Conservation (phyloP, 495 filamentous ascomycete genomes). For the Podospora comata region DNA sequence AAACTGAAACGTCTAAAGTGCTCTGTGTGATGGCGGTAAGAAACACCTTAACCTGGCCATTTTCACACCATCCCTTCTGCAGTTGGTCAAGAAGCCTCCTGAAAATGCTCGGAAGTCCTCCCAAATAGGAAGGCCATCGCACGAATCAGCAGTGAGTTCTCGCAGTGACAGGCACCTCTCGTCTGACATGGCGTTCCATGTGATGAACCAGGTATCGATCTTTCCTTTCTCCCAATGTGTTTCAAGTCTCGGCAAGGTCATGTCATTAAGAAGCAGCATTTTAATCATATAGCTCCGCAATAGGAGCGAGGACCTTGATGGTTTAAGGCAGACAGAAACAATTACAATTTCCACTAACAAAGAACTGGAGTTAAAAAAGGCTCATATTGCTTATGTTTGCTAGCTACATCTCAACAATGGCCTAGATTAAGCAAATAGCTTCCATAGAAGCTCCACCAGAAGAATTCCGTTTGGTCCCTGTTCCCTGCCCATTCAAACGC, state of each 20-base stretch:
- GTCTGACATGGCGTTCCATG: background rate
- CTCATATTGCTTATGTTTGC: background rate
- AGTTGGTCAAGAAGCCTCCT: background rate
- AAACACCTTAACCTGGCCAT: background rate
- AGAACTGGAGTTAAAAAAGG: background rate
- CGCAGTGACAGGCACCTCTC: background rate
- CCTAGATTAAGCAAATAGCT: background rate
- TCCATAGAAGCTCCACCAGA: background rate
- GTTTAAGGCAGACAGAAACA: background rate
- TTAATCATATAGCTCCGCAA: no score
- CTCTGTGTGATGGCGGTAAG: background rate
- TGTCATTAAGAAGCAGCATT: no score
- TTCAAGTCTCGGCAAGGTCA: background rate
- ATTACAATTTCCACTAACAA: background rate
- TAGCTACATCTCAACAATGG: background rate
- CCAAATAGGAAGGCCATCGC: background rate
- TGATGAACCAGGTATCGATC: background rate
- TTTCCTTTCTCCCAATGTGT: background rate
- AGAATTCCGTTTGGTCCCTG: background rate
- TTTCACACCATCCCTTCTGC: background rate
- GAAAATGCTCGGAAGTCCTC: background rate
- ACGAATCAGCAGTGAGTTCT: background rate
- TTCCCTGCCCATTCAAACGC: background rate
- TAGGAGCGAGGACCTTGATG: background rate
- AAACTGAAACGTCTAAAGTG: background rate